Base-by-base conservation (phyloP, 805 yeast species). In the Candida taoyuanica region DNA sequence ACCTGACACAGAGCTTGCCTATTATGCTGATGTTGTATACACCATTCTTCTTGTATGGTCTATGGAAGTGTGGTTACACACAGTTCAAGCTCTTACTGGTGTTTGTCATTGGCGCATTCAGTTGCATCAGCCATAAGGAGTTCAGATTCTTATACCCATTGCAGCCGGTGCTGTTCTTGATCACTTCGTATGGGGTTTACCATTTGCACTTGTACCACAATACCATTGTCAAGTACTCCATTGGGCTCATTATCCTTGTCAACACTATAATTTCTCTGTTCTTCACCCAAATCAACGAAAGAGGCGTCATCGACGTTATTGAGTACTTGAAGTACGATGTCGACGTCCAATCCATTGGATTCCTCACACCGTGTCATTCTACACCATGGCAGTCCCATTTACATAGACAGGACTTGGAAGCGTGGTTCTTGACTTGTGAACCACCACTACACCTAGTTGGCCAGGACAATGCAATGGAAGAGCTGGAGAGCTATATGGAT, bases 281-380 rank as follows among this genome's bases (percentile, higher is more conserved):
- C 46, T 70, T 87, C 48, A 70, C 86, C 1, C 68, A 68, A n/a
- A 61, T 76, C 25, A 91, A 93, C 55, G 98, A 93, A 62, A 67
- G 84, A 15, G 99, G 98, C 1, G 95, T 78, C 15, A 74, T 89
- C 13, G 78, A 73, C 27, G 81, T 88, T 0, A 69, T 83, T 11
- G 60, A 73, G 12, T 68, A 66, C 33, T 52, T 89, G 17, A 68
- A 78, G 29, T 43, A 60, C 17, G 56, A 65, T 24, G 51, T 62
- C 4, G 49, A 55, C 4, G 68, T 75, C 8, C 44, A 60, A 7
- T 70, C 83, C 2, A 62, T 89, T 20, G 95, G 96, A 0, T 85
- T 93, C 49, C 59, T 93, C 13, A 87, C 89, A 55, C 98, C 99
- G 0, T 93, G 99, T 53, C 99, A 93, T 59, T 89, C 98, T 0